phyloP scores from a whole-genome alignment of 2,329 filamentous ascomycete genomes.

The Aureobasidium sp. region DNA sequence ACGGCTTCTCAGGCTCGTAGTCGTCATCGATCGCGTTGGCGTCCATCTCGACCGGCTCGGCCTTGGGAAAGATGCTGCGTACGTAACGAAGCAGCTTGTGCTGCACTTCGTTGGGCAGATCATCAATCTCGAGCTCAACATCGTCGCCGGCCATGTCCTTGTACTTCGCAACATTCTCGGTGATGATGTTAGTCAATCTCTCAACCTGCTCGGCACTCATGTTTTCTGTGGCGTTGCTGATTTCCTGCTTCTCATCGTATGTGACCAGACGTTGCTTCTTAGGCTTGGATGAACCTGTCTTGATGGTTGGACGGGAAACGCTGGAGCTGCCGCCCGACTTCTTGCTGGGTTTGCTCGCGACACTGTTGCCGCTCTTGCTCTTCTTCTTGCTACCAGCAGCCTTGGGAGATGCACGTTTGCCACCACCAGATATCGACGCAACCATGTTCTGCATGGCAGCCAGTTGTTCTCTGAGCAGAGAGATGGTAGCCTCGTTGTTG shows the following conservation, averaged over 20 bases:
- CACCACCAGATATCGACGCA: constrained; percentile 36
- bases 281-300: constrained; percentile 33
- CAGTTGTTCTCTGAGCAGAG: constrained; percentile 61
- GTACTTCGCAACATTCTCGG: constrained; percentile 68
- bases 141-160: constrained; percentile 50
- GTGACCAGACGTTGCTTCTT: constrained; percentile 60
- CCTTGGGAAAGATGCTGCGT: constrained; percentile 30
- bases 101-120: constrained; percentile 46
- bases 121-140: constrained; percentile 57
- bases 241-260: constrained; percentile 79
- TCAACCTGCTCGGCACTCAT: constrained; percentile 71
- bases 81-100: constrained; percentile 49
- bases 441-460: constrained; percentile 39
- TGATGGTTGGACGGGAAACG: constrained; percentile 27
- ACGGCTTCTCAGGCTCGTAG: constrained; percentile 36
- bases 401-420: constrained; percentile 45
- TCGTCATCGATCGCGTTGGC: constrained; percentile 38
- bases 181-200: constrained; percentile 80
- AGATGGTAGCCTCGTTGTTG: constrained; percentile 44
- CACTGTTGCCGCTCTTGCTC: constrained; percentile 20
- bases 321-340: constrained; percentile 19
- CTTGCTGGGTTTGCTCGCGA: constrained; percentile 28
- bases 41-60: constrained; percentile 23
- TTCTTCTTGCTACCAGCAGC: constrained; percentile 38
- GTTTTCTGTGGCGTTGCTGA: constrained; percentile 50